Evolutionary conservation across 768 basidiomycete genomes (phyloP).

Genomic region (Phanerodontia chrysosporium): DNA sequence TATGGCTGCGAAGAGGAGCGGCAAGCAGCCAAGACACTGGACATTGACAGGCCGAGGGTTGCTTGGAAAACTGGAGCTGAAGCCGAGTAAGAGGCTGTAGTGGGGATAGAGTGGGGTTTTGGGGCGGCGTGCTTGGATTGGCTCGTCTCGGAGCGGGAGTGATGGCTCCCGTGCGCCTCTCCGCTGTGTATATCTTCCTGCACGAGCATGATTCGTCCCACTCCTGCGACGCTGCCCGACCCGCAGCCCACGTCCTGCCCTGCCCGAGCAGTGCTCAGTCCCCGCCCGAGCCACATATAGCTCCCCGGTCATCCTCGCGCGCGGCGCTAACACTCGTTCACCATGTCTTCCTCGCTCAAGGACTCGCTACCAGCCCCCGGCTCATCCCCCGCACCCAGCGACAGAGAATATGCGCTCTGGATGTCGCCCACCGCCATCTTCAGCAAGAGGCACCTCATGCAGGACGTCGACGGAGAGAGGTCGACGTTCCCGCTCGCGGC

Average conservation of each 20-base stretch:
- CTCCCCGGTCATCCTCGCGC: background rate
- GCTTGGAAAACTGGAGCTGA: background rate
- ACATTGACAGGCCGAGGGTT: too few relatives aligned
- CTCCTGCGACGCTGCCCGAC: background rate
- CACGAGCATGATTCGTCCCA: background rate
- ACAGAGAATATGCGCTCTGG: slow-evolving; percentile 16
- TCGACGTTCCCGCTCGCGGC: slow-evolving; percentile 52
- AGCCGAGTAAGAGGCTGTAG: background rate
- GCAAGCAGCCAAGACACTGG: too few relatives aligned
- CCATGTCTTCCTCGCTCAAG: background rate
- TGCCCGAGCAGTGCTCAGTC: background rate
- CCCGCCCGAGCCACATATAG: background rate
- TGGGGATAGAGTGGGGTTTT: background rate
- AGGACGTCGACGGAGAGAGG: slow-evolving; percentile 48
- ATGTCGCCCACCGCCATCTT: slow-evolving; percentile 20
- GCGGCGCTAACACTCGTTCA: background rate
- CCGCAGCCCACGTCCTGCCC: background rate
- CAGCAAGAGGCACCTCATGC: slow-evolving; percentile 21
- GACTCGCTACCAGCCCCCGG: slow-evolving; percentile 4
- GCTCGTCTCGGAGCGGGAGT: background rate
- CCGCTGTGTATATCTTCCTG: background rate
- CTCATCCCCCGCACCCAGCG: background rate
- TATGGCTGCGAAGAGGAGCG: too few relatives aligned
- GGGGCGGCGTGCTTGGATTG: background rate
- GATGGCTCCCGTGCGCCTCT: background rate